phyloP scores from a whole-genome alignment of 495 filamentous ascomycete genomes.

The Ramalina peruviana region DNA sequence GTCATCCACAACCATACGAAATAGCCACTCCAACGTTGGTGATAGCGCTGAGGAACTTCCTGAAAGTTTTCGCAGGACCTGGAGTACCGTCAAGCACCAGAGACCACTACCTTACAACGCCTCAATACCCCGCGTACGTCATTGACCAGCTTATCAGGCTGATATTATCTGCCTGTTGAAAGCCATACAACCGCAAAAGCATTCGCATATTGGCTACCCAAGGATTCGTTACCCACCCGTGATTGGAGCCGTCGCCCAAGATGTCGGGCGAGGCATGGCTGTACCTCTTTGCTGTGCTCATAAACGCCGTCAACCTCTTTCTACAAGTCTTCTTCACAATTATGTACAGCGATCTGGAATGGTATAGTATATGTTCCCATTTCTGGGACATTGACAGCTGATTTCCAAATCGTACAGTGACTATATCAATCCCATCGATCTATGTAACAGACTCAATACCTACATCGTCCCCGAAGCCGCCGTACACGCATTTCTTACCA shows the following conservation, averaged over 20 bases:
- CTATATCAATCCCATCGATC: slow-evolving; percentile 99
- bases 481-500: slow-evolving; percentile 88
- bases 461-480: slow-evolving; percentile 99
- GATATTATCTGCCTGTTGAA: too few species aligned
- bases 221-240: not conserved
- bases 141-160: too few species aligned
- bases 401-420: slow-evolving; percentile 45
- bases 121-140: too few species aligned
- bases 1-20: too few species aligned
- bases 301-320: slow-evolving; percentile 99
- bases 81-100: too few species aligned
- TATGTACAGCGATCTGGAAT: slow-evolving; percentile 99
- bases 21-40: too few species aligned
- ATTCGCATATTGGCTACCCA: too few species aligned
- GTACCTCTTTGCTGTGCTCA: slow-evolving; percentile 94
- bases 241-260: slow-evolving; percentile 4
- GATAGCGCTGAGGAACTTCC: too few species aligned
- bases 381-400: slow-evolving; percentile 10
- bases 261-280: slow-evolving; percentile 99
- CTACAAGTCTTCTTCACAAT: slow-evolving; percentile 99
- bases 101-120: too few species aligned
- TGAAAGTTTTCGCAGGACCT: too few species aligned
- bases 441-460: slow-evolving; percentile 99
- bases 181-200: too few species aligned
- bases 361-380: slow-evolving; percentile 41